Conservation (phyloP, 352 stramenopile genomes). For the Phytopythium oedochilum region DNA sequence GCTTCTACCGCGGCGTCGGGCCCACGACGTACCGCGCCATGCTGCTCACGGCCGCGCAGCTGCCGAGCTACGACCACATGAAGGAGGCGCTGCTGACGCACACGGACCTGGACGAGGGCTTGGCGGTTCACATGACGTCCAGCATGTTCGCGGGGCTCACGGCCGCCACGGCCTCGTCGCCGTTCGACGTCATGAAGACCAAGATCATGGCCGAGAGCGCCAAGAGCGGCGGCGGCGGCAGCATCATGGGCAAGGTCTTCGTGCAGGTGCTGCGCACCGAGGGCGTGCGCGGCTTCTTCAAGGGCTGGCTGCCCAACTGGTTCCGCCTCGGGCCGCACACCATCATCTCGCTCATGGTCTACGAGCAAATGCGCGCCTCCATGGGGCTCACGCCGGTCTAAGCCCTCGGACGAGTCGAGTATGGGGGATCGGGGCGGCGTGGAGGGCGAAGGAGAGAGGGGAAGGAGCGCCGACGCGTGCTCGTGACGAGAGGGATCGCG, state of each 20-base stretch:
- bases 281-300: slow-evolving; percentile 67
- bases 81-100: slow-evolving; percentile 60
- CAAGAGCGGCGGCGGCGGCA: slow-evolving; percentile 26
- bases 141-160: slow-evolving; percentile 75
- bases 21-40: slow-evolving; percentile 69
- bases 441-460: too few relatives aligned
- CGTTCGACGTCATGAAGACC: slow-evolving; percentile 82
- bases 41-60: slow-evolving; percentile 65
- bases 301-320: slow-evolving; percentile 75
- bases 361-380: slow-evolving; percentile 53
- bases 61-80: slow-evolving; percentile 80
- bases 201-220: slow-evolving; percentile 62
- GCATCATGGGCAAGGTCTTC: slow-evolving; percentile 49
- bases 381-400: slow-evolving; percentile 57
- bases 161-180: slow-evolving; percentile 60
- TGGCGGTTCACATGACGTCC: slow-evolving; percentile 56
- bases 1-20: slow-evolving; percentile 66
- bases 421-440: too few relatives aligned
- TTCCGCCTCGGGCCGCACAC: slow-evolving; percentile 67
- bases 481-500: neutral
- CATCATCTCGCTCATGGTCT: slow-evolving; percentile 75
- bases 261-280: slow-evolving; percentile 46
- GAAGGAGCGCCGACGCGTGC: neutral
- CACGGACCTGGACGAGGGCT: slow-evolving; percentile 44
- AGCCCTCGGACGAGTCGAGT: too few relatives aligned